Conservation (phyloP, 129 eudicot species). For the Gnaphalium uliginosum region DNA sequence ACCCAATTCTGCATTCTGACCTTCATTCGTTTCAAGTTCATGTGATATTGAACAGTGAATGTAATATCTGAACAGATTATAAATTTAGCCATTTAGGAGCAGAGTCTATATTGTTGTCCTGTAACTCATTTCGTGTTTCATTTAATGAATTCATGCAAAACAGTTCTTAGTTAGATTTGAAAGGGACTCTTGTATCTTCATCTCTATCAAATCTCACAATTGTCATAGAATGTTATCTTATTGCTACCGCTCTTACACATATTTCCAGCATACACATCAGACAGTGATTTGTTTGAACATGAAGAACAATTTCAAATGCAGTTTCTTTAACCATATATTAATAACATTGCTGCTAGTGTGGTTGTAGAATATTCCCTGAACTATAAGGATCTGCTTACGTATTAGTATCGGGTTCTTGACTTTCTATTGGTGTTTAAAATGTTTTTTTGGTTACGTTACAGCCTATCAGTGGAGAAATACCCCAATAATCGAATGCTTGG, state of each 20-base stretch:
- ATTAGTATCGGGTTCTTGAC: background rate
- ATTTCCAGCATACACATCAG: background rate
- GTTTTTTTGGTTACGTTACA: constrained; percentile 36
- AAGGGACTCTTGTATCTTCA: background rate
- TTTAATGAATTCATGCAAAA: background rate
- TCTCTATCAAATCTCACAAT: background rate
- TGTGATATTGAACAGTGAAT: background rate
- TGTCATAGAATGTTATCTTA: background rate
- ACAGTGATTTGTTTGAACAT: background rate
- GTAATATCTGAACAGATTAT: no score
- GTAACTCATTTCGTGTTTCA: background rate
- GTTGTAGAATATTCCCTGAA: constrained; percentile 4
- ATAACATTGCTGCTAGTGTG: background rate
- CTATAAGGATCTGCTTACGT: background rate
- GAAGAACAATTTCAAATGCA: background rate
- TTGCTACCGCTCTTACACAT: background rate
- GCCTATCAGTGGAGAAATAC: constrained; percentile 80
- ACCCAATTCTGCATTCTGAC: constrained; percentile 1
- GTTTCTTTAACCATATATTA: background rate
- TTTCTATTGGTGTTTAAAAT: background rate
- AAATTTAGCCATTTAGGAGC: background rate
- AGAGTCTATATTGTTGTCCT: background rate
- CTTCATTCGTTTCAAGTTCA: background rate
- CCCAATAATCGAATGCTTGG: constrained; percentile 92
- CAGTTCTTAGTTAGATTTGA: background rate